Conservation (phyloP, 345 rosid species). For the Camelina hispida region DNA sequence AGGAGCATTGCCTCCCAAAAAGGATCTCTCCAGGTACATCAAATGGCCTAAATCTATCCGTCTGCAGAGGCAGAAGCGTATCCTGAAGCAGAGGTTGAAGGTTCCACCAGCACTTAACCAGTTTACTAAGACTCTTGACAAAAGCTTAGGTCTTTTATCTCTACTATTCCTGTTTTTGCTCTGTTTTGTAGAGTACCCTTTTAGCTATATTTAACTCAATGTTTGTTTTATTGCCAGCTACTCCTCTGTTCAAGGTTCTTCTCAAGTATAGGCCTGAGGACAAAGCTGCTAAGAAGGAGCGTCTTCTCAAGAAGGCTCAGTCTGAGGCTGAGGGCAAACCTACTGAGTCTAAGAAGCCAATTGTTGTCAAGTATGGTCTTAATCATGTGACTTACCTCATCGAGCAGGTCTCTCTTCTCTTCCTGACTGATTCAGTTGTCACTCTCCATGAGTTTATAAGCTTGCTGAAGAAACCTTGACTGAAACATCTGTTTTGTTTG, state of each 20-base stretch:
- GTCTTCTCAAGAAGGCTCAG: slow-evolving; percentile 62
- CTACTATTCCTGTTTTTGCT: background rate
- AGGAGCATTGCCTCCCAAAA: slow-evolving; percentile 83
- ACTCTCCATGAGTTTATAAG: background rate
- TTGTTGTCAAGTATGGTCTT: slow-evolving; percentile 65
- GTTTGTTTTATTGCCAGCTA: slow-evolving; percentile 44
- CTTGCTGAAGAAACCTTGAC: background rate
- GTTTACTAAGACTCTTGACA: slow-evolving; percentile 88
- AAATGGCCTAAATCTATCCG: slow-evolving; percentile 71
- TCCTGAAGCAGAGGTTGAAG: slow-evolving; percentile 75
- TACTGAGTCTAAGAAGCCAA: slow-evolving; percentile 61
- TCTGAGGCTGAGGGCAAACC: slow-evolving; percentile 64
- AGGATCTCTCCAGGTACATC: slow-evolving; percentile 68
- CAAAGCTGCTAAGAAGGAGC: slow-evolving; percentile 65
- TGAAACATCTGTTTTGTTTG: slow-evolving; percentile 5
- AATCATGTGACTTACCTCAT: slow-evolving; percentile 68
- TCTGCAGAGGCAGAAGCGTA: slow-evolving; percentile 77
- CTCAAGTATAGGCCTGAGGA: slow-evolving; percentile 72
- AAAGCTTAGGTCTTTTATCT: slow-evolving; percentile 55
- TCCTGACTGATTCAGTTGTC: background rate
- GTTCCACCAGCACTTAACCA: slow-evolving; percentile 83
- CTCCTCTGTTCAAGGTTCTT: slow-evolving; percentile 55
- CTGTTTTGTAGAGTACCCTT: background rate
- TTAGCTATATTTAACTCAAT: background rate
- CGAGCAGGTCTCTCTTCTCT: slow-evolving; percentile 53